Evolutionary conservation across 1,139 yeast genomes (phyloP).

Genomic region (Suhomyces bolitotheri): DNA sequence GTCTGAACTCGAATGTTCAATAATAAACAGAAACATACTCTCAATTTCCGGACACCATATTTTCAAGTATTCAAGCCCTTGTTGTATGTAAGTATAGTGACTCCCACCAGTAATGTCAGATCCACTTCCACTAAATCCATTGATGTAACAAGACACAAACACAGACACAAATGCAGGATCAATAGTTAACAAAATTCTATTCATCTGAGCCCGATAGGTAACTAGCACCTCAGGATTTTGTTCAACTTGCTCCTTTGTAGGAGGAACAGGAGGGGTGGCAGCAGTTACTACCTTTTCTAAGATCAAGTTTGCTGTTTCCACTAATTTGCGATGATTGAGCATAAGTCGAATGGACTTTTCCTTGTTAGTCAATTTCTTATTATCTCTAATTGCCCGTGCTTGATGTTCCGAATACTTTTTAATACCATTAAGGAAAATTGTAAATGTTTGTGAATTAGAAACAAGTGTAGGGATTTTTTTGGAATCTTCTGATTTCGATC

Average conservation of each 20-base stretch:
- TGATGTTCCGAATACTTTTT: conserved; percentile 24
- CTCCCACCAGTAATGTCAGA: conserved; percentile 24
- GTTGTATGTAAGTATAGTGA: conserved; percentile 33
- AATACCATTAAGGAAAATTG: conserved; percentile 42
- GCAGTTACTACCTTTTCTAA: conserved; percentile 28
- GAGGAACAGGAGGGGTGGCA: conserved; percentile 39
- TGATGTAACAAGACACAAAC: conserved; percentile 33
- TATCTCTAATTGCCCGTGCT: conserved; percentile 19
- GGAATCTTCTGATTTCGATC: conserved; percentile 14
- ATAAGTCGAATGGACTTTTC: conserved; percentile 27
- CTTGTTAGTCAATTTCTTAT: conserved; percentile 18
- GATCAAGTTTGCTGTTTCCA: conserved; percentile 30
- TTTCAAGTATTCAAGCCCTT: conserved; percentile 30
- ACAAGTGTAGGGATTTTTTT: conserved; percentile 19
- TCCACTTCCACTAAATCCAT: conserved; percentile 32
- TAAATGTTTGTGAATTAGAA: conserved; percentile 42
- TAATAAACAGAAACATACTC: conserved; percentile 20
- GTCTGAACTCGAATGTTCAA: background rate
- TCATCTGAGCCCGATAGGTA: conserved; percentile 22
- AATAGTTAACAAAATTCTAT: conserved; percentile 25
- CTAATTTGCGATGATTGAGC: conserved; percentile 31
- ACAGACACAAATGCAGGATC: conserved; percentile 35
- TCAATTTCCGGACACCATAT: conserved; percentile 40
- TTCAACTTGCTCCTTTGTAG: conserved; percentile 28
- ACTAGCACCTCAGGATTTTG: conserved; percentile 23